A percentile compares a stretch with the other conserved stretches of the same genome.
Conservation (phyloP, 495 filamentous ascomycete species). For the Cercophora scortea region DNA sequence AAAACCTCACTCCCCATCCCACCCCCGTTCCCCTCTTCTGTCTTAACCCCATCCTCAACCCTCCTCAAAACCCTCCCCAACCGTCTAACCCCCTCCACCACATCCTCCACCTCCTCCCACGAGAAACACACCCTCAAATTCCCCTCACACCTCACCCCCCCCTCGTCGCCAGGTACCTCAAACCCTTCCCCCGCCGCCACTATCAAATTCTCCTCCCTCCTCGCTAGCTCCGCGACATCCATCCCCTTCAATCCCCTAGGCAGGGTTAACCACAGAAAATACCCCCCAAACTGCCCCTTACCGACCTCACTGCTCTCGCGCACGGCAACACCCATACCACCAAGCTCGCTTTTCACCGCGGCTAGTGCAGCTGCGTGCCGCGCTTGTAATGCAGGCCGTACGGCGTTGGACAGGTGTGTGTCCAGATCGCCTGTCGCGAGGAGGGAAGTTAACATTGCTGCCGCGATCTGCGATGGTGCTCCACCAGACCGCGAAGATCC, state of each 20-base stretch:
- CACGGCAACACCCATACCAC: slow-evolving; percentile 48
- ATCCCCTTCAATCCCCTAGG: slow-evolving; percentile 41
- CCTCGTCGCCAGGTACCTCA: slow-evolving; percentile 52
- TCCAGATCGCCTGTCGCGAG: slow-evolving; percentile 45
- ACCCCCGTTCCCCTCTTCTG: not conserved
- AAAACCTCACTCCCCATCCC: not conserved
- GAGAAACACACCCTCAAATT: slow-evolving; percentile 63
- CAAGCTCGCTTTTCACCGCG: slow-evolving; percentile 48
- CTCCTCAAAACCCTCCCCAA: slow-evolving; percentile 42
- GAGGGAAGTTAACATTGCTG: slow-evolving; percentile 56
- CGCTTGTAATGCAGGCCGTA: slow-evolving; percentile 46
- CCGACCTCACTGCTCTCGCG: slow-evolving; percentile 12
- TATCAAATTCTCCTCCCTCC: slow-evolving; percentile 51
- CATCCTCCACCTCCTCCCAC: slow-evolving; percentile 60
- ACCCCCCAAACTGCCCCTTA: slow-evolving; percentile 53
- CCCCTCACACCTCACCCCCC: slow-evolving; percentile 39
- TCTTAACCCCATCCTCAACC: not conserved
- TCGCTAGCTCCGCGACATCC: slow-evolving; percentile 47
- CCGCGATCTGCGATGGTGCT: slow-evolving; percentile 62
- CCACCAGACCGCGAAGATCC: slow-evolving; percentile 67
- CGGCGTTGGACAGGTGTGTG: slow-evolving; percentile 26
- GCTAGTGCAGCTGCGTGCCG: slow-evolving; percentile 47
- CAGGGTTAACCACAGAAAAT: slow-evolving; percentile 72
- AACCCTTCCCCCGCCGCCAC: slow-evolving; percentile 60
- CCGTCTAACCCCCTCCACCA: slow-evolving; percentile 62